Conservation (phyloP, 148 eudicot species). For the Rheum nobile region DNA sequence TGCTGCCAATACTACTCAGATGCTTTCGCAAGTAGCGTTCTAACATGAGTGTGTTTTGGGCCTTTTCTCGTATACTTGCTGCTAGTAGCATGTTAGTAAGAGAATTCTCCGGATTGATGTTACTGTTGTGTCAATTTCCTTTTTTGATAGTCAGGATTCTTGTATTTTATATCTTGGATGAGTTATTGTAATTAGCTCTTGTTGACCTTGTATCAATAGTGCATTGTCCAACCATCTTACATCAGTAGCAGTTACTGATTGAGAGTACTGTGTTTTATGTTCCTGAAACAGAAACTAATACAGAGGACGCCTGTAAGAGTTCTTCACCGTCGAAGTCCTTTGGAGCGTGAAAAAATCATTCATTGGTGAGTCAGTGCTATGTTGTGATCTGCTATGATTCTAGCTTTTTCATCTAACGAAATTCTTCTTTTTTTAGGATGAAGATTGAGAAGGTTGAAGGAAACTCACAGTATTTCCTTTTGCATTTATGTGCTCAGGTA, state of each 20-base stretch:
- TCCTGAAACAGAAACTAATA: conserved; percentile 41
- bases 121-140: background rate
- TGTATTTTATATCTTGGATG: background rate
- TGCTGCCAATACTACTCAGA: background rate
- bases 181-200: background rate
- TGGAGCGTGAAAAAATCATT: conserved; percentile 80
- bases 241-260: background rate
- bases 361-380: conserved; percentile 49
- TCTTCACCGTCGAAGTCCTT: conserved; percentile 95
- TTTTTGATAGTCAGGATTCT: background rate
- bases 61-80: background rate
- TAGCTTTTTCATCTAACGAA: background rate
- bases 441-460: conserved; percentile 70
- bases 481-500: conserved; percentile 98
- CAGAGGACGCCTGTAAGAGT: conserved; percentile 96
- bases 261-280: background rate
- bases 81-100: background rate
- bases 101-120: background rate
- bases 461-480: conserved; percentile 66
- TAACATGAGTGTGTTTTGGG: background rate
- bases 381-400: background rate
- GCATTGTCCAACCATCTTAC: background rate
- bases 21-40: background rate
- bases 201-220: background rate
- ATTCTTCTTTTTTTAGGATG: conserved; percentile 44